Evolutionary conservation across 805 yeast species (phyloP).

Genomic region (Candida maris): DNA sequence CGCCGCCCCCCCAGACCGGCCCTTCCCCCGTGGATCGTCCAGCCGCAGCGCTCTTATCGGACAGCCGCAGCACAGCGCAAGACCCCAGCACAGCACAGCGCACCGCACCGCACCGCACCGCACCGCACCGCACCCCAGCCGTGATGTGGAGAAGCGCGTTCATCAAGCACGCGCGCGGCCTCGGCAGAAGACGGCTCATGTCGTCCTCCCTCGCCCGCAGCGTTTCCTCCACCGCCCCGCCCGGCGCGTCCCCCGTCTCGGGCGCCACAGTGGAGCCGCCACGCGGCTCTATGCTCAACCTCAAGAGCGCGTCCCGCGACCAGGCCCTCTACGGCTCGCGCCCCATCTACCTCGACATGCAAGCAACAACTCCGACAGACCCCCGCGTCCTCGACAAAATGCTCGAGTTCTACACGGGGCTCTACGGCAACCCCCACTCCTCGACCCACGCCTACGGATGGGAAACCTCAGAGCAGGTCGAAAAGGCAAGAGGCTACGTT

Average conservation of each 20-base stretch:
- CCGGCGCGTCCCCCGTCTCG: constrained; percentile 22
- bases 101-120: too few species aligned
- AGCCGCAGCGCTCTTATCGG: too few species aligned
- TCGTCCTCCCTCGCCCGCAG: constrained; percentile 1
- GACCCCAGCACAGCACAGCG: too few species aligned
- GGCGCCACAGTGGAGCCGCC: constrained; percentile 35
- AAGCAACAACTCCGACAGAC: constrained; percentile 97
- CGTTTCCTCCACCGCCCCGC: constrained; percentile 21
- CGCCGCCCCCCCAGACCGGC: too few species aligned
- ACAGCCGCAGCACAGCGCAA: too few species aligned
- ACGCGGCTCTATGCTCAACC: constrained; percentile 41
- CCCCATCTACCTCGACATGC: constrained; percentile 95
- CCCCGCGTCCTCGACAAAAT: constrained; percentile 91
- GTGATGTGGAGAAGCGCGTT: constrained; percentile 1
- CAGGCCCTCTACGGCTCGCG: constrained; percentile 57
- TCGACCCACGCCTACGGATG: constrained; percentile 97
- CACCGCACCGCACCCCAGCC: too few species aligned
- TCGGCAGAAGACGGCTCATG: constrained; percentile 5
- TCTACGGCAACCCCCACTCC: constrained; percentile 97
- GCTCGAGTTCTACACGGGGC: constrained; percentile 83
- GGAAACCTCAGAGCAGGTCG: constrained; percentile 95
- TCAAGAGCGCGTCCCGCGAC: constrained; percentile 43
- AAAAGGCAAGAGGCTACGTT: constrained; percentile 74
- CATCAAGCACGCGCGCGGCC: constrained; percentile 2
- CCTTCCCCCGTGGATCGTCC: too few species aligned